Evolutionary conservation across 441 rosid genomes (phyloP), one percentile per base, ranked within the genome.

Genomic region (Pelargonium australe): DNA sequence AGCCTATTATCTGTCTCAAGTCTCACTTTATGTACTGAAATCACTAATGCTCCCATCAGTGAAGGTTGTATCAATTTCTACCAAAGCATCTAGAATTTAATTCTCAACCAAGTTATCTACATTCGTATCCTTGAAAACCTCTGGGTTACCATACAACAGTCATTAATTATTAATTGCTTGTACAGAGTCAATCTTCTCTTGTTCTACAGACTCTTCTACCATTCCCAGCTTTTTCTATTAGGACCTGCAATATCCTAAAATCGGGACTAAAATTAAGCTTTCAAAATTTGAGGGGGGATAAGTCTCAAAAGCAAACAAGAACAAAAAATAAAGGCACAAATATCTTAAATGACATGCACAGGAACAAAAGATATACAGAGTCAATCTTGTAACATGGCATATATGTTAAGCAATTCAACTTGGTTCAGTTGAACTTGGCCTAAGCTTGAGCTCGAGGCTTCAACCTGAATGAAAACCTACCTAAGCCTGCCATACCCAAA

Each of bases 161-260:
- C 11, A 25, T 47, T 70, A 73, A 60, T 61, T 63, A 68, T 34
- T 23, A 41, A 44, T 57, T 68, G 31, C 68, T 66, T 72, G 68
- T 41, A 63, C 70, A 20, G 23, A 51, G 20, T 70, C 79, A 43
- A 67, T 49, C 58, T 77, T 70, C 62, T 70, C 67, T 66, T 69
- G 69, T 51, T 63, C 63, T 45, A 58, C 49, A 69, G 68, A 31
- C 49, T 66, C 75, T n/a, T 66, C 64, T 14, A 71, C 55, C 58
- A 61, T 67, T 51, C 60, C 64, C n/a, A 20, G 55, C 19, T 63
- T 25, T 62, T 44, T 37, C 31, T 10, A 10, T 66, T 65, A n/a
- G 14, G 44, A 37, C 31, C 47, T 64, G 61, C 6, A 65, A 57
- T 16, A 53, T 14, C 60, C 60, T 1, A 53, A 47, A 14, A 12